phyloP scores from a whole-genome alignment of 768 basidiomycete genomes.

The Chalciporus piperatus region DNA sequence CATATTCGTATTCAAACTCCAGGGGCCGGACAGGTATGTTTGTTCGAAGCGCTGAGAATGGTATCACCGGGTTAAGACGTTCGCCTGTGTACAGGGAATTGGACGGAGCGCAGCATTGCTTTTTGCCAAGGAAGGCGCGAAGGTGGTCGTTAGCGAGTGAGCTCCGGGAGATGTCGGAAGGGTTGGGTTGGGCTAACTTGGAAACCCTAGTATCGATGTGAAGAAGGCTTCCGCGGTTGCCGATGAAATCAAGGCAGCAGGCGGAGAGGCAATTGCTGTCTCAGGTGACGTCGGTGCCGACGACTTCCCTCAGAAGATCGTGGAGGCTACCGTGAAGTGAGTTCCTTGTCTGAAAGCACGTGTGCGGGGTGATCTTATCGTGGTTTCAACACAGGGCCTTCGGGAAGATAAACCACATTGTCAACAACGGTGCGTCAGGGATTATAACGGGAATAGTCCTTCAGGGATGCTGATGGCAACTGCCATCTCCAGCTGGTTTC shows the following conservation, averaged over 20 bases:
- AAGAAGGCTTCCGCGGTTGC: slow-evolving; percentile 64
- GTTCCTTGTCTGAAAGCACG: slow-evolving; percentile 23
- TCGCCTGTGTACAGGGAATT: slow-evolving; percentile 54
- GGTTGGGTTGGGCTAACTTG: slow-evolving; percentile 2
- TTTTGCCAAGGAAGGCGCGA: slow-evolving; percentile 84
- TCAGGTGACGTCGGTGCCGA: slow-evolving; percentile 80
- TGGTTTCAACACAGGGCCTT: slow-evolving; percentile 50
- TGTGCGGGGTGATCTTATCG: neutral
- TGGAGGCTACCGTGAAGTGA: slow-evolving; percentile 73
- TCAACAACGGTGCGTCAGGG: slow-evolving; percentile 65
- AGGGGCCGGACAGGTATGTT: slow-evolving; percentile 74
- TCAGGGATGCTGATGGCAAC: neutral
- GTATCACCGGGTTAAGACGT: neutral
- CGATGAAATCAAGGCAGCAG: slow-evolving; percentile 67
- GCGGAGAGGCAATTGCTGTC: slow-evolving; percentile 73
- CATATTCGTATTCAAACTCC: neutral
- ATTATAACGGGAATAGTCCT: neutral
- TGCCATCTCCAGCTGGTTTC: slow-evolving; percentile 52
- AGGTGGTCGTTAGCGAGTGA: slow-evolving; percentile 82
- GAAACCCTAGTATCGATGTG: slow-evolving; percentile 59
- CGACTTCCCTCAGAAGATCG: slow-evolving; percentile 76
- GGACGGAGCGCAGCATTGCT: slow-evolving; percentile 71
- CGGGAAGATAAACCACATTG: slow-evolving; percentile 83
- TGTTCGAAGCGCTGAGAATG: neutral
- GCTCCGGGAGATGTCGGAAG: slow-evolving; percentile 8